Base-by-base conservation (phyloP, 2,329 filamentous ascomycete genomes). In the Venturia pyrina region DNA sequence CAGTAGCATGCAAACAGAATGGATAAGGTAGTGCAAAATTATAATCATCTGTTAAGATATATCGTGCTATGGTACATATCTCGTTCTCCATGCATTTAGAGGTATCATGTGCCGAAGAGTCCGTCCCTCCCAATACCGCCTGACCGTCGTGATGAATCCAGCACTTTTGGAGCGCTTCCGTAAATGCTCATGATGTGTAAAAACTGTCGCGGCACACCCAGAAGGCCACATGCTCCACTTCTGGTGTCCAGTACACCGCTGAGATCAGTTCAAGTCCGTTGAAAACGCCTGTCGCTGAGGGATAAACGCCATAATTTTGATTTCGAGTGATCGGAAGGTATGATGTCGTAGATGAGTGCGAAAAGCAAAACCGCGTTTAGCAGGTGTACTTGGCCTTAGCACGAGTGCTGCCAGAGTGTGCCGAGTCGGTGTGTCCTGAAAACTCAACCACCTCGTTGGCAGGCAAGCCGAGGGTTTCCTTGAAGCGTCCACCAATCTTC, bases 341-440 rank as follows among this genome's bases (percentile, higher is more conserved):
- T n/a, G 3, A 59, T 40, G 32, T 37, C 53, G 15, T 37, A 59
- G 8, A 37, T 37, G 53, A n/a, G 28, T 34, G 24, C 10, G 17
- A 37, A n/a, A 5, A 37, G 53, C 28, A 59, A 8, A 37, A 59
- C 28, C 21, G 53, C 28, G 19, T 59, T 46, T 66, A 66, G 64
- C 56, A 91, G 24, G 43, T 64, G 61, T 53, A 91, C 84, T 97
- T 99, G 72, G 95, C 90, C 84, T 96, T 98, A 66, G 95, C 95
- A 72, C 96, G 88, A 67, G 91, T 96, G 80, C 93, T 97, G 71
- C 95, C 95, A 68, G 89, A 87, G 76, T 96, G 90, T 46, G 95
- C 93, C 71, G 90, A 90, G 72, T 99, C 96, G 21, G 91, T 96
- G 80, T 99, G 95, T 68, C 95, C 95, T 24, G 91, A 96, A 80